Conservation (phyloP, 176 grass and related monocot genomes). For the Chrysopogon serrulatus region DNA sequence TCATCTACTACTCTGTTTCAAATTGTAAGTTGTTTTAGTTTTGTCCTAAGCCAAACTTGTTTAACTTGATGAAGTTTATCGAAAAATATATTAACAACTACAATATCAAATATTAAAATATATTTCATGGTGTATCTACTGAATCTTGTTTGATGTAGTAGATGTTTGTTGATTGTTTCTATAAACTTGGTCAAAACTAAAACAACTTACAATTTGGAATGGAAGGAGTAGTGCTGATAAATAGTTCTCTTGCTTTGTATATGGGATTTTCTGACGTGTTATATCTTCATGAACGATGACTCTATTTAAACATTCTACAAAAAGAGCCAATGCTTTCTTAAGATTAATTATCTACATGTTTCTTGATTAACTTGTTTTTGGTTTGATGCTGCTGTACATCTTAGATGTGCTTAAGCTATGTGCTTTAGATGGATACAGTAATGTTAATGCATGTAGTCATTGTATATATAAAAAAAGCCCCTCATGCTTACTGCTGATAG, state of each 20-base stretch:
- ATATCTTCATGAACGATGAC: background rate
- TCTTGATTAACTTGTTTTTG: slow-evolving; percentile 8
- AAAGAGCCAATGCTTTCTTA: background rate
- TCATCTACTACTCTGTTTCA: background rate
- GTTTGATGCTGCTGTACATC: background rate
- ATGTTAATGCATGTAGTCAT: slow-evolving; percentile 7
- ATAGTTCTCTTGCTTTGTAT: background rate
- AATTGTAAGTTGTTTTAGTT: background rate
- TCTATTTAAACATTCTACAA: background rate
- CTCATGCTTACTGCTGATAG: slow-evolving; percentile 18
- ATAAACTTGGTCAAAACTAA: background rate
- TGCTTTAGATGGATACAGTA: background rate
- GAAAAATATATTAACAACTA: background rate
- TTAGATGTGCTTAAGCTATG: slow-evolving; percentile 1
- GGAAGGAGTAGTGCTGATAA: background rate
- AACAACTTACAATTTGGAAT: background rate
- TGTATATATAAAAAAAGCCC: background rate
- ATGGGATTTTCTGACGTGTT: background rate
- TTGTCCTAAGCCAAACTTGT: background rate
- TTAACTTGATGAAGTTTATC: background rate
- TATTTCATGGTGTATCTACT: background rate
- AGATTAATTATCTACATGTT: background rate
- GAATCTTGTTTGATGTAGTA: background rate
- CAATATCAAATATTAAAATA: background rate
- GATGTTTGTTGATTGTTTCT: background rate